Conservation (phyloP, 2,329 filamentous ascomycete genomes). For the Phyllosticta ampelicida region DNA sequence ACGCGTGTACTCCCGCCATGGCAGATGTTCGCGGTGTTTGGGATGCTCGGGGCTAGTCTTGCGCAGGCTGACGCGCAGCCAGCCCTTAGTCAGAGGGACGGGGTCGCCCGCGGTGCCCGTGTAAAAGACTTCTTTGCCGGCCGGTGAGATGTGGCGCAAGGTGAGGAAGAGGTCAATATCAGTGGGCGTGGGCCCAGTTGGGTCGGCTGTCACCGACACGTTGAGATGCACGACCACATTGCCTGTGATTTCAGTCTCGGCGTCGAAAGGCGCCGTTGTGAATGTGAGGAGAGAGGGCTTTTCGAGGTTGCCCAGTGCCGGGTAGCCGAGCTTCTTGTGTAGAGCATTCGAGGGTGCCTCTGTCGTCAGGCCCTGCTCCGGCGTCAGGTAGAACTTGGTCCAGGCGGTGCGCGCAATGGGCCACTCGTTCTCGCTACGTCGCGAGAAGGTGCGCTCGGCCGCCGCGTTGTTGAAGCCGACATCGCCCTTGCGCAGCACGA, state of each 20-base stretch:
- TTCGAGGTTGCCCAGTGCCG: slow-evolving; percentile 47
- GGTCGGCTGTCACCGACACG: slow-evolving; percentile 41
- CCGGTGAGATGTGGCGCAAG: slow-evolving; percentile 45
- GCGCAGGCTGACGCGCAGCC: slow-evolving; percentile 49
- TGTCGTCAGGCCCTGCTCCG: slow-evolving; percentile 32
- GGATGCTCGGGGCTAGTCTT: slow-evolving; percentile 42
- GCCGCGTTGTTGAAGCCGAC: slow-evolving; percentile 55
- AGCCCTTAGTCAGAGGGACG: slow-evolving; percentile 53
- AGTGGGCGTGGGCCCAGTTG: slow-evolving; percentile 30
- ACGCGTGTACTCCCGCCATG: slow-evolving; percentile 48
- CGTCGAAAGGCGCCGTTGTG: slow-evolving; percentile 44
- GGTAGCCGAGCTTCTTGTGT: slow-evolving; percentile 42
- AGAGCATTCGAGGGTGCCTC: slow-evolving; percentile 17
- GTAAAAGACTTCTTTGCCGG: slow-evolving; percentile 50
- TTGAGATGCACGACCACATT: slow-evolving; percentile 55
- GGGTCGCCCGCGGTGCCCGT: slow-evolving; percentile 56
- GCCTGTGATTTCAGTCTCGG: slow-evolving; percentile 59
- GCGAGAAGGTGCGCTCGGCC: slow-evolving; percentile 45
- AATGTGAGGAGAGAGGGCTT: slow-evolving; percentile 48
- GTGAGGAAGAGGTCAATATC: slow-evolving; percentile 56
- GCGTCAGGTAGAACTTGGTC: slow-evolving; percentile 49
- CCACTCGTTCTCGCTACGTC: slow-evolving; percentile 52
- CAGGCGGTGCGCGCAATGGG: slow-evolving; percentile 56
- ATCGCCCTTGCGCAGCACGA: slow-evolving; percentile 55
- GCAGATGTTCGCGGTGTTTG: slow-evolving; percentile 44